Percentiles rank a stretch among this genome's conserved stretches.
Evolutionary conservation across 2,329 filamentous ascomycete genomes (phyloP).

Genomic region (Dissoconium aciculare): DNA sequence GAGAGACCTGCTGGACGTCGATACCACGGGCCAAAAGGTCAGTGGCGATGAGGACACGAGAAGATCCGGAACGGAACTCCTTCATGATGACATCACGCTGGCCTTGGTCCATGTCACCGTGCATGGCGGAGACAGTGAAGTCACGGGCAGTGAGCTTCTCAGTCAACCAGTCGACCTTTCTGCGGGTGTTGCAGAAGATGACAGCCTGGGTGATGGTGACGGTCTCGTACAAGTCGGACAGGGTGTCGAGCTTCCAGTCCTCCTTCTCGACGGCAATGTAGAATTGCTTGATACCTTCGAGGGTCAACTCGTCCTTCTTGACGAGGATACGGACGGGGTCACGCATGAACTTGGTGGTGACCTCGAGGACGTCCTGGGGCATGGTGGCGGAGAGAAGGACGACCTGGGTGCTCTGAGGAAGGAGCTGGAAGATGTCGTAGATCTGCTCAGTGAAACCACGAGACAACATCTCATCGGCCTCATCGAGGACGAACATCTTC

Average conservation of each 20-base stretch:
- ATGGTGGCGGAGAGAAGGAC: conserved; percentile 96
- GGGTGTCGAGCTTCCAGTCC: conserved; percentile 99
- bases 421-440: conserved; percentile 99
- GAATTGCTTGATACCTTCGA: conserved; percentile 99
- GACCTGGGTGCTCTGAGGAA: conserved; percentile 95
- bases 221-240: conserved; percentile 97
- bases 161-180: conserved; percentile 99
- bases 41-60: conserved; percentile 95
- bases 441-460: conserved; percentile 99
- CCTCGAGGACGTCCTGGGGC: conserved; percentile 96
- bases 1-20: conserved; percentile 97
- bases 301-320: conserved; percentile 98
- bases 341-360: conserved; percentile 99
- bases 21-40: conserved; percentile 98
- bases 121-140: conserved; percentile 99
- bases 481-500: conserved; percentile 99
- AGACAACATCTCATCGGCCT: conserved; percentile 98
- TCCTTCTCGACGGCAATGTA: conserved; percentile 99
- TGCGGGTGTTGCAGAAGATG: conserved; percentile 99
- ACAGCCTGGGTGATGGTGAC: conserved; percentile 98
- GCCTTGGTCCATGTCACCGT: conserved; percentile 96
- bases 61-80: conserved; percentile 98
- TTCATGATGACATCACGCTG: conserved; percentile 99
- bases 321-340: conserved; percentile 97
- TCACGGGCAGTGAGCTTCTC: conserved; percentile 95